Evolutionary conservation across 345 rosid genomes (phyloP), one percentile per base, ranked within the genome.

Genomic region (Aquilaria malaccensis): DNA sequence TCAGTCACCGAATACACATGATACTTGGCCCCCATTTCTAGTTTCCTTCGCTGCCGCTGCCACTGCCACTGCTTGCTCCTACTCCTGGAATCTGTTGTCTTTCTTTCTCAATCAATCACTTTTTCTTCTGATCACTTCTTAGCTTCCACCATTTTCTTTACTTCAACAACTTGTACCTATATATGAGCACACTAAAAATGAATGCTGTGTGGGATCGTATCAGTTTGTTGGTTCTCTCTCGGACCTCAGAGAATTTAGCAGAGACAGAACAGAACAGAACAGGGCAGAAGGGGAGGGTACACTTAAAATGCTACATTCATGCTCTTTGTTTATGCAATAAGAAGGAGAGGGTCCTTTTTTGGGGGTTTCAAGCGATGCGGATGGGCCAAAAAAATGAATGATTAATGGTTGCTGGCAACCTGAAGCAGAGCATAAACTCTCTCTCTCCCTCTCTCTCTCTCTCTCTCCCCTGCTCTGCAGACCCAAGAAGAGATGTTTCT

Each of bases 21-120:
- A 61, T 78, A 73, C 72, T 87, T 87, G 0, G 91, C 77, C 64
- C 96, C 79, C 98, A 92, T 89, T 50, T 72, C 74, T 52, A 51
- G 55, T 55, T 31, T 64, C 10, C 53, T 49, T 31, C 43, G 50
- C 64, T 48, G 29, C 30, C 67, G 22, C 22, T 22, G 22, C 22
- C 22, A 22, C 22, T 22, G 22, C 22, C 22, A 1, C 22, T 22
- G 22, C 22, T 22, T 22, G 22, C 12, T 45, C 5, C 7, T 32
- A 37, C 41, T 47, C 15, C 50, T 32, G 45, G 14, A 10, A 45
- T 49, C 43, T 43, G 48, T 13, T 45, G 58, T 52, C 32, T 7
- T 60, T 7, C 31, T 13, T 30, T 46, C 2, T 6, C 29, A 29
- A 12, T 53, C 30, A 30, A 59, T 50, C 32, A 46, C 13, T 53